Evolutionary conservation across 768 basidiomycete species (phyloP), one percentile per base, ranked within the genome.

Genomic region (Rubroboletus pulcherrimus): DNA sequence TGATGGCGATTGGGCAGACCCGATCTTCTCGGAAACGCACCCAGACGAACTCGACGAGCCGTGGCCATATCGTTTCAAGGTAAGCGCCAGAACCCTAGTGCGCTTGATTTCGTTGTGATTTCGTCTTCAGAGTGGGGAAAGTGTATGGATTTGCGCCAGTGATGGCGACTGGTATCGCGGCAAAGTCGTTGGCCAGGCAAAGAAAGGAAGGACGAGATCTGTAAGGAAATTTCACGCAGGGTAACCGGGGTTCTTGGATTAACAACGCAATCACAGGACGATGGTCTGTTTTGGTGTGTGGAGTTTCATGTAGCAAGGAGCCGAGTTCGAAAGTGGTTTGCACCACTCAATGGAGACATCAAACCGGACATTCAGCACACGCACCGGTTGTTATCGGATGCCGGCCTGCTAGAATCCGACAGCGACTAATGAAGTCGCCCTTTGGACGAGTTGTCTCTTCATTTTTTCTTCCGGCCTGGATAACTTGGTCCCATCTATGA

Each of bases 261-360:
- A 14, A 47, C 31, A n/a, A 53, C 34, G n/a, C 31, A 39, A 50
- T 43, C 40, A 51, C 62, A 84, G 80, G 71, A 74, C 40, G 70
- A 78, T 31, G 81, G 81, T 24, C 66, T 83, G 21, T 82, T 77
- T 58, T 87, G 81, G 67, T 78, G 78, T 15, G 83, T 81, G 33
- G 66, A 77, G 46, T 85, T 80, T 54, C 7, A 17, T 11, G 70
- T 75, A 45, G 69, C 46, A 65, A 30, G 29, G 19, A 53, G 34
- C 34, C 77, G 76, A 52, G 65, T 82, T 33, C 79, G 84, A 34
- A 84, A 81, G 65, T 83, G 81, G 64, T 81, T 83, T 63, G 78
- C 85, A 2, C 85, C 86, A 7, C 70, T 83, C 47, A 81, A 85
- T 51, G 86, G 85, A 17, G 84, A 86, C 57, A 77, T 87, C 52